Conservation (phyloP, 352 stramenopile species). For the Globisporangium okanoganense region DNA sequence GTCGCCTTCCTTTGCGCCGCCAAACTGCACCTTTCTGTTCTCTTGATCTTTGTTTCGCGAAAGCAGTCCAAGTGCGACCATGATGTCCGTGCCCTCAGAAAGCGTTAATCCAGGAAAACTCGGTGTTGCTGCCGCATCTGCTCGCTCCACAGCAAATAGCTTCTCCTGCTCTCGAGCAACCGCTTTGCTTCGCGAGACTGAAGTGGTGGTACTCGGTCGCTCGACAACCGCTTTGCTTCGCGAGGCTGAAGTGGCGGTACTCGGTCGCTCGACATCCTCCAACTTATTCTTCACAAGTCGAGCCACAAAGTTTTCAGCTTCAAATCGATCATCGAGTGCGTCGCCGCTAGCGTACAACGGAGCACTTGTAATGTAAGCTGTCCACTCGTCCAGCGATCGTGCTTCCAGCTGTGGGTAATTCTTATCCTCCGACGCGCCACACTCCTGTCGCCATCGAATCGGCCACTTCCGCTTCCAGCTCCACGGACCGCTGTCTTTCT, state of each 20-base stretch:
- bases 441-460: conserved; percentile 76
- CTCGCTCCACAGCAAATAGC: not conserved
- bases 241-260: not conserved
- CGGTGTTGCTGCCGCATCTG: not conserved
- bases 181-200: conserved; percentile 7
- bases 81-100: conserved; percentile 76
- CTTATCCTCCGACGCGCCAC: conserved; percentile 59
- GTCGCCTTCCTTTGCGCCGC: conserved; percentile 39
- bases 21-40: conserved; percentile 36
- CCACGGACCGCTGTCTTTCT: conserved; percentile 25
- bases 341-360: conserved; percentile 61
- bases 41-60: conserved; percentile 24
- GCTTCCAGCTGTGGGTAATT: conserved; percentile 59
- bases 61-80: conserved; percentile 59
- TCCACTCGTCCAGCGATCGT: conserved; percentile 72
- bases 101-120: conserved; percentile 50
- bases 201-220: not conserved
- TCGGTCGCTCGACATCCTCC: not conserved
- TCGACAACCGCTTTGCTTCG: conserved; percentile 7
- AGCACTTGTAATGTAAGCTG: conserved; percentile 62
- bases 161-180: not conserved
- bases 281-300: conserved; percentile 7
- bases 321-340: conserved; percentile 35
- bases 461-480: conserved; percentile 50
- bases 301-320: not conserved